phyloP scores from a whole-genome alignment of 2,329 filamentous ascomycete genomes.

The Aspergillus sp. region DNA sequence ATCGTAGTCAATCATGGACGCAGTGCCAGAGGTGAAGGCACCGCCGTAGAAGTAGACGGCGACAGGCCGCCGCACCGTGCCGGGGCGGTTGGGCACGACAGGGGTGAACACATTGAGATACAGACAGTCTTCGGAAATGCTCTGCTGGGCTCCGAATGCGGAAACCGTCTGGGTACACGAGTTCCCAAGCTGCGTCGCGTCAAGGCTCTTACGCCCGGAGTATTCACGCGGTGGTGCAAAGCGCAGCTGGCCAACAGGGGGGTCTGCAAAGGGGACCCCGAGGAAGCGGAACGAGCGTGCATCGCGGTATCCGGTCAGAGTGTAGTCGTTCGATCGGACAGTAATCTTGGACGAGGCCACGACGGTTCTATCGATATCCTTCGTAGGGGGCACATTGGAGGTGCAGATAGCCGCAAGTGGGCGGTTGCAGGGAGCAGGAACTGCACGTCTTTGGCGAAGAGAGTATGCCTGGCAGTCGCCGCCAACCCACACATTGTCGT shows the following conservation, averaged over 20 bases:
- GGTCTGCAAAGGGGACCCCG: conserved; percentile 50
- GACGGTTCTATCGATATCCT: conserved; percentile 15
- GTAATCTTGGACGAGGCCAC: conserved; percentile 21
- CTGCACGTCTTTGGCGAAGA: conserved; percentile 3
- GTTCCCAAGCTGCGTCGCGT: conserved; percentile 26
- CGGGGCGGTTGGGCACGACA: conserved; percentile 21
- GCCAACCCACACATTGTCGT: conserved; percentile 20
- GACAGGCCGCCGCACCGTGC: conserved; percentile 18
- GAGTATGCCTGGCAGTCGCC: conserved; percentile 22
- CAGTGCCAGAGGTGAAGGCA: conserved; percentile 27
- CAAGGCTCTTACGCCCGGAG: conserved; percentile 25
- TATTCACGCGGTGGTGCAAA: conserved; percentile 40
- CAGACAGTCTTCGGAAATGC: conserved; percentile 36
- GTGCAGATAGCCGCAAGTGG: conserved; percentile 23
- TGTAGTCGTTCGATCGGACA: conserved; percentile 17
- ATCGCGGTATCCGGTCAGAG: conserved; percentile 28
- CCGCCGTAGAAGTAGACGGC: conserved; percentile 39
- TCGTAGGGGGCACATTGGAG: conserved; percentile 22
- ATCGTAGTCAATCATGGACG: conserved; percentile 31
- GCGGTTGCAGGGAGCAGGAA: conserved; percentile 14
- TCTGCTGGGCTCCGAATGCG: conserved; percentile 3
- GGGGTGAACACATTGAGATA: conserved; percentile 38
- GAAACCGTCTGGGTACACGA: conserved; percentile 24
- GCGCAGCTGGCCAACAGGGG: conserved; percentile 45
- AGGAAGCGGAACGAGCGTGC: conserved; percentile 40